Evolutionary conservation across 1,284 basidiomycete species (phyloP), one percentile per base, ranked within the genome.

Genomic region (Bjerkandera adusta): DNA sequence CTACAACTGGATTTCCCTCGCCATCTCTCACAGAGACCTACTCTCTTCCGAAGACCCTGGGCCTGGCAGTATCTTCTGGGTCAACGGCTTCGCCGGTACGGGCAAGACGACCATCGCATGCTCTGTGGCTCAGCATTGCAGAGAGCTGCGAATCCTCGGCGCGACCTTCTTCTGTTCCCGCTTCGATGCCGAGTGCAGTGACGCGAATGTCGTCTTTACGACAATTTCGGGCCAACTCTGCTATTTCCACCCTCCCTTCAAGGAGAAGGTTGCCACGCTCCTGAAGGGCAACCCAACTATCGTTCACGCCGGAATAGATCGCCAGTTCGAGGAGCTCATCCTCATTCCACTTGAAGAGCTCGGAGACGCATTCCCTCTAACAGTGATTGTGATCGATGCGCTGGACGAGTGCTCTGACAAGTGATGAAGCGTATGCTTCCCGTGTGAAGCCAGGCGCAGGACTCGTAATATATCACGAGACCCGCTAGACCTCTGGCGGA

Each of bases 131-230:
- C 12, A 49, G 10, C 36, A 36, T 20, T 47, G 36, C 30, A 29
- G 47, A 8, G 37, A 35, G 12, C 25, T 21, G 4, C 25, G 18
- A 5, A 36, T 35, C 20, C 61, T 65, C 4, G 64, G 60, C 4
- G 64, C 63, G 3, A 63, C 54, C 27, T 65, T 67, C 49, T 68
- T 66, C 50, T 67, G 61, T 37, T 61, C 63, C 4, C 53, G 63
- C 0, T 52, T 57, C 21, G 25, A 44, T 29, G 51, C 36, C 0
- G 52, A 57, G 0, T 50, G 52, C 41, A 58, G 58, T 35, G 49
- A 57, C 29, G 37, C 52, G 0, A 29, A 50, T 2, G 36, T 58
- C 3, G 44, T 64, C 8, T 59, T 64, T 45, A 44, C 56, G 4
- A 63, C 62, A 10, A 56, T 64, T 24, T 57, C 58, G 0, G 48